phyloP scores from a whole-genome alignment of 1,139 yeast species.

The Sugiyamaella paludigena region DNA sequence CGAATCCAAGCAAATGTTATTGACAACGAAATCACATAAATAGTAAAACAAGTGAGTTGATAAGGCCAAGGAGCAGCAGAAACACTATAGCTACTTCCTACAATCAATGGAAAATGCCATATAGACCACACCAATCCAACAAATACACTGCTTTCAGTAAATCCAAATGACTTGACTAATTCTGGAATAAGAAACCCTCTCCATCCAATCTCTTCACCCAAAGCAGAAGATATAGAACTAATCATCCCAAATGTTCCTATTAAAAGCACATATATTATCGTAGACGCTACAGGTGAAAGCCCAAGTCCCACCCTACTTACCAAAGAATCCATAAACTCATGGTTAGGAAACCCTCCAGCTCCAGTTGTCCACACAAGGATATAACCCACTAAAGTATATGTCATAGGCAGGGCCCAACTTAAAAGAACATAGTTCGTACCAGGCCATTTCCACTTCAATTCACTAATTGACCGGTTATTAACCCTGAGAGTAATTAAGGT shows the following conservation, averaged over 20 bases:
- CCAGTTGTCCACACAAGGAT: slow-evolving; percentile 7
- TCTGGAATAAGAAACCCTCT: slow-evolving; percentile 11
- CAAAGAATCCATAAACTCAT: neutral
- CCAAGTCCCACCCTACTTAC: neutral
- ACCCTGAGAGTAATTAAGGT: neutral
- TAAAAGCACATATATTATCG: neutral
- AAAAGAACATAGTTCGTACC: neutral
- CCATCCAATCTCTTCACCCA: slow-evolving; percentile 13
- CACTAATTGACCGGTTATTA: neutral
- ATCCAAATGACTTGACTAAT: neutral
- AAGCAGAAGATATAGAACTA: neutral
- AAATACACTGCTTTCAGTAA: neutral
- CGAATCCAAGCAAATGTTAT: slow-evolving; percentile 2
- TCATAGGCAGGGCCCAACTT: slow-evolving; percentile 10
- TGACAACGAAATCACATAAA: neutral
- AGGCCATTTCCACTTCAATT: slow-evolving; percentile 10
- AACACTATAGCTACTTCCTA: neutral
- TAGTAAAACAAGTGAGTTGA: slow-evolving; percentile 1
- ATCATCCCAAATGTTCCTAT: slow-evolving; percentile 4
- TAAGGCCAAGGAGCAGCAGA: slow-evolving; percentile 1
- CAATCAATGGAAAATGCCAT: slow-evolving; percentile 8
- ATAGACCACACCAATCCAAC: slow-evolving; percentile 5
- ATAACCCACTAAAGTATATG: slow-evolving; percentile 1
- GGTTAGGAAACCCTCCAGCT: slow-evolving; percentile 11
- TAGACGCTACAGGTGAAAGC: neutral